Evolutionary conservation across 805 yeast genomes (phyloP).

Genomic region (Geotrichum ghanense): DNA sequence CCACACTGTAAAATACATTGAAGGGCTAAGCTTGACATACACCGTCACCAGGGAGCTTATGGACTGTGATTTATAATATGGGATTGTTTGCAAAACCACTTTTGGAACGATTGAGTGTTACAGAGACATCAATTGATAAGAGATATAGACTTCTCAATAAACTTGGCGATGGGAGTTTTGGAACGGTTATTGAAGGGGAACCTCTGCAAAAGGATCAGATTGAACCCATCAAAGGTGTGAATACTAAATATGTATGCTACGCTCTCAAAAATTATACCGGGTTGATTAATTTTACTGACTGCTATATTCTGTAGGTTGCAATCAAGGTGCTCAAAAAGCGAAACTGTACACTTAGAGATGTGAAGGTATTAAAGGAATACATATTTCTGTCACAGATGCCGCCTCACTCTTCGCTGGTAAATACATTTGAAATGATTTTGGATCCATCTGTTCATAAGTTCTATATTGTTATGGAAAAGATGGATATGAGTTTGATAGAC

Average conservation of each 20-base stretch:
- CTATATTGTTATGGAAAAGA: constrained; percentile 80
- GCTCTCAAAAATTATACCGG: too few relatives aligned
- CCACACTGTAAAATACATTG: too few relatives aligned
- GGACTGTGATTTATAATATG: not conserved
- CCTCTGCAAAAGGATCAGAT: too few relatives aligned
- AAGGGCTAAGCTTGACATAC: too few relatives aligned
- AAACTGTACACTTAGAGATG: constrained; percentile 41
- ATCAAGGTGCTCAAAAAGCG: constrained; percentile 65
- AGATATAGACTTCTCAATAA: constrained; percentile 10
- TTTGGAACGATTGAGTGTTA: not conserved
- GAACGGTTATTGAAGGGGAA: constrained; percentile 13
- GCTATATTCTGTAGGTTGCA: too few relatives aligned
- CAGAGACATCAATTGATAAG: not conserved
- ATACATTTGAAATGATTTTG: constrained; percentile 66
- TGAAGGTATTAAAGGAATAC: constrained; percentile 31
- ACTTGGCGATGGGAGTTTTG: constrained; percentile 22
- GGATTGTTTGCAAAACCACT: constrained; percentile 1
- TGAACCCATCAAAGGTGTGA: too few relatives aligned
- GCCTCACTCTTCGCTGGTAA: constrained; percentile 61
- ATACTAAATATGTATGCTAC: too few relatives aligned
- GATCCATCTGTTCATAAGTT: constrained; percentile 49
- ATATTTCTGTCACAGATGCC: constrained; percentile 38
- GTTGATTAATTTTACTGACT: too few relatives aligned
- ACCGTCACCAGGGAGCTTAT: too few relatives aligned
- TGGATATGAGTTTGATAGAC: constrained; percentile 75